These are phyloP conservation scores for Rubroboletus pulcherrimus DNA, from an alignment of 768 basidiomycete genomes.

Conservation along the genomic window DNA sequence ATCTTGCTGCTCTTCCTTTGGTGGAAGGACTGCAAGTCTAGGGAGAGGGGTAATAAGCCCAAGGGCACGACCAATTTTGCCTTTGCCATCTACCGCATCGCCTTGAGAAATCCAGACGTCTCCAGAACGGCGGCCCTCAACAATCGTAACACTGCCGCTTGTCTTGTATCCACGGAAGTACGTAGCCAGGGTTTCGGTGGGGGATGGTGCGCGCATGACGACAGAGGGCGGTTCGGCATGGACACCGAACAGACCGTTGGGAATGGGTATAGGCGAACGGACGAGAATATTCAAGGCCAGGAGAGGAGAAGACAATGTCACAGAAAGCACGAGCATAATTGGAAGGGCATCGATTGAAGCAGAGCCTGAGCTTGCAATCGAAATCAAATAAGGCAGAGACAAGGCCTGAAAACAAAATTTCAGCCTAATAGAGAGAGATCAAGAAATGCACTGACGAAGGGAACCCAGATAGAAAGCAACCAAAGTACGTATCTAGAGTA, in stretches of 20 bases:
- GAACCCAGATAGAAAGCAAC: constrained; percentile 66
- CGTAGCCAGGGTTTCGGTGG: constrained; percentile 32
- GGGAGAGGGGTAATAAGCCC: constrained; percentile 62
- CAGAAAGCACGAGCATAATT: constrained; percentile 55
- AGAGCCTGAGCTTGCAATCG: constrained; percentile 39
- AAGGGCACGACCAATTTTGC: constrained; percentile 56
- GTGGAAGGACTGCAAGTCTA: constrained; percentile 64
- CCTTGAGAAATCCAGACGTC: constrained; percentile 74
- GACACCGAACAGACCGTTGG: constrained; percentile 58
- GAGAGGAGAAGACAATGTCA: constrained; percentile 66
- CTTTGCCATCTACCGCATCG: constrained; percentile 66
- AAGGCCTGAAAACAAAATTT: constrained; percentile 41
- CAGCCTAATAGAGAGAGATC: background rate
- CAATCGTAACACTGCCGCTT: constrained; percentile 58
- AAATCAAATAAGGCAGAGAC: constrained; percentile 58
- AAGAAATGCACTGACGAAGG: constrained; percentile 48
- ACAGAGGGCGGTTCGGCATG: constrained; percentile 41
- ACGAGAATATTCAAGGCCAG: constrained; percentile 58
- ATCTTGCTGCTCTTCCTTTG: constrained; percentile 33
- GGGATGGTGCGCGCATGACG: constrained; percentile 42
- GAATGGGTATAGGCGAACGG: constrained; percentile 63
- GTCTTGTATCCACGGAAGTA: constrained; percentile 49
- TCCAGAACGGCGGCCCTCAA: constrained; percentile 67
- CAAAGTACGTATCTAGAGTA: constrained; percentile 54
- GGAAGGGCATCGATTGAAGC: constrained; percentile 38